A percentile compares a stretch with the other conserved stretches of the same genome.
Conservation (phyloP, 163 green algal genomes). For the Chloromonas sp. region DNA sequence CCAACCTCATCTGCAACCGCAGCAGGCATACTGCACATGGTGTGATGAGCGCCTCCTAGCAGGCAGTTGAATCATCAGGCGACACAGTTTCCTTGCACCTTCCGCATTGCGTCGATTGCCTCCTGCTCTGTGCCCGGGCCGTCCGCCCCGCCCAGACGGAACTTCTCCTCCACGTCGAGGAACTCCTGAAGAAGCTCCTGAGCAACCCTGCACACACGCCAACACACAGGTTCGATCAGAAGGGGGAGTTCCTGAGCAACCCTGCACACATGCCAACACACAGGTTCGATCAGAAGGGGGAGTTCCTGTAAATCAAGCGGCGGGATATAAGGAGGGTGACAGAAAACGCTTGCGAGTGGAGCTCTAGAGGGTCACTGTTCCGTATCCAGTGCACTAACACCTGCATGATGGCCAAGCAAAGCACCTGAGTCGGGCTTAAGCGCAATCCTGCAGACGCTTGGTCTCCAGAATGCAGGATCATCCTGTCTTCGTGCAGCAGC, state of each 20-base stretch:
- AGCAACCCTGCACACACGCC: constrained; percentile 12
- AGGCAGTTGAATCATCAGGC: too few species aligned
- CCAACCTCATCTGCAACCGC: too few species aligned
- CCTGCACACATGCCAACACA: neutral
- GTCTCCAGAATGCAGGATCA: too few species aligned
- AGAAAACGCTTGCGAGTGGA: too few species aligned
- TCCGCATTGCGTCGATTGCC: constrained; percentile 72
- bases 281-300: neutral
- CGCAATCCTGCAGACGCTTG: too few species aligned
- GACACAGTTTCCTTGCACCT: constrained; percentile 16
- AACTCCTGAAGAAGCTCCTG: constrained; percentile 56
- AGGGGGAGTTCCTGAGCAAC: constrained; percentile 33
- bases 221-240: neutral
- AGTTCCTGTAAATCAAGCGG: constrained; percentile 21
- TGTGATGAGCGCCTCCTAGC: too few species aligned
- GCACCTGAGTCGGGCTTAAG: too few species aligned
- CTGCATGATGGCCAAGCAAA: too few species aligned
- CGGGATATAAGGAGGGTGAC: neutral
- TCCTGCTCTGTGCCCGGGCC: constrained; percentile 65
- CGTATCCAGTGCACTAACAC: too few species aligned
- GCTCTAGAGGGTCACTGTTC: too few species aligned
- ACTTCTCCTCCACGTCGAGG: constrained; percentile 75
- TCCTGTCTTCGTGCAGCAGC: too few species aligned
- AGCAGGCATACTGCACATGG: too few species aligned
- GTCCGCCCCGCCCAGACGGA: constrained; percentile 29